Percentiles rank a stretch among this genome's conserved stretches.
phyloP scores from a whole-genome alignment of 2,329 filamentous ascomycete genomes.

The Xylaria multiplex region DNA sequence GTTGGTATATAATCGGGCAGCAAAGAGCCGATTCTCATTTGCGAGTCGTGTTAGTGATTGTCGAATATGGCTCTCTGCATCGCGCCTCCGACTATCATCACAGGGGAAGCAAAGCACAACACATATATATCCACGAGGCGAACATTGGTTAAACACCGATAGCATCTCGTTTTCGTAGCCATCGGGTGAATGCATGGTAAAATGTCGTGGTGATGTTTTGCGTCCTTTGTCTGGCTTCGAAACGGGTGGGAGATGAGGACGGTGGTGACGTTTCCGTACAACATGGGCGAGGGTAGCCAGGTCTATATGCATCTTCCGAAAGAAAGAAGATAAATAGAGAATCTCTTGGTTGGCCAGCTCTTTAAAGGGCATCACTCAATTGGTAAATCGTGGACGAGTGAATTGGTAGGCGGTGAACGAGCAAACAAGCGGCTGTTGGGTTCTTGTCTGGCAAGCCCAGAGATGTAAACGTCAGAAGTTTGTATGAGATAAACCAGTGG shows the following conservation, averaged over 20 bases:
- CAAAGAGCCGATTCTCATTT: constrained; percentile 46
- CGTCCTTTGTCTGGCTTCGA: constrained; percentile 36
- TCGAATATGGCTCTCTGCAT: constrained; percentile 43
- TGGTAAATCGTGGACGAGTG: constrained; percentile 4
- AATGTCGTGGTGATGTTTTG: constrained; percentile 37
- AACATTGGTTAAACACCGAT: constrained; percentile 50
- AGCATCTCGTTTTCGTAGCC: constrained; percentile 44
- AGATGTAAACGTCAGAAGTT: constrained; percentile 12
- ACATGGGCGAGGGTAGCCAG: constrained; percentile 40
- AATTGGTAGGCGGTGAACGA: constrained; percentile 3
- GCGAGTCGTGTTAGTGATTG: constrained; percentile 46
- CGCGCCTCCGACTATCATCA: constrained; percentile 39
- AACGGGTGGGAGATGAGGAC: constrained; percentile 34
- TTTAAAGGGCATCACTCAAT: constrained; percentile 8
- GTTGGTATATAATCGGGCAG: constrained; percentile 44
- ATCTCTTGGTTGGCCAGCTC: constrained; percentile 9
- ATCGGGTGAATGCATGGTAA: constrained; percentile 41
- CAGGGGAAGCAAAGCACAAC: constrained; percentile 50
- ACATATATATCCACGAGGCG: constrained; percentile 50
- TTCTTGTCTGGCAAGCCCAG: constrained; percentile 14
- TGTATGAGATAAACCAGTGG: constrained; percentile 18
- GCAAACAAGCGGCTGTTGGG: constrained; percentile 7
- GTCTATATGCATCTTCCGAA: constrained; percentile 39
- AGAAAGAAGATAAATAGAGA: constrained; percentile 8
- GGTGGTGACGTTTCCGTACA: constrained; percentile 41